These are phyloP conservation scores for Penicillium herquei DNA, from an alignment of 495 filamentous ascomycete genomes.

Conservation along the genomic window DNA sequence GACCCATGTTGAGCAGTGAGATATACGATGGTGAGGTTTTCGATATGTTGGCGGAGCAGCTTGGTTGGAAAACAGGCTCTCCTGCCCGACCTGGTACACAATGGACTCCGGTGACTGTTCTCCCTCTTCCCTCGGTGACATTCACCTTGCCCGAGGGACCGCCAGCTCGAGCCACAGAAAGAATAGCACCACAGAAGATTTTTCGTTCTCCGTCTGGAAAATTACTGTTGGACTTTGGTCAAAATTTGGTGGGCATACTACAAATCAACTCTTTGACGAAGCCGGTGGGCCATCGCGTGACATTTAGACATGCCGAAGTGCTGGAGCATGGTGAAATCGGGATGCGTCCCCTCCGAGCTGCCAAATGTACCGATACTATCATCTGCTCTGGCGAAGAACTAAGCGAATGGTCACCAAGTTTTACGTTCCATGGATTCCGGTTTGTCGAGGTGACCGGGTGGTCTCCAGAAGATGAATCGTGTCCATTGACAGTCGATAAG, in stretches of 20 bases:
- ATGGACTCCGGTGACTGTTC: constrained; percentile 9
- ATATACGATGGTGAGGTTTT: constrained; percentile 54
- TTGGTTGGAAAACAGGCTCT: constrained; percentile 6
- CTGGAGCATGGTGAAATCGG: constrained; percentile 49
- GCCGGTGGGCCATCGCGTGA: constrained; percentile 22
- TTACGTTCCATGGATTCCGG: constrained; percentile 57
- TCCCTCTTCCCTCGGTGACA: constrained; percentile 16
- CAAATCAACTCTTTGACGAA: constrained; percentile 28
- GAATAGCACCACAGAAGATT: constrained; percentile 34
- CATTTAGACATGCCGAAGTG: constrained; percentile 48
- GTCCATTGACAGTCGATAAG: constrained; percentile 18
- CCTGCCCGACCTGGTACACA: neutral
- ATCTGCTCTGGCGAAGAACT: constrained; percentile 19
- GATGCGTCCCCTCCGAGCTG: constrained; percentile 42
- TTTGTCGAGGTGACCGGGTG: constrained; percentile 51
- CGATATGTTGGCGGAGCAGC: constrained; percentile 29
- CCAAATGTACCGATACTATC: constrained; percentile 37
- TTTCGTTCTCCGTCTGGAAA: constrained; percentile 43
- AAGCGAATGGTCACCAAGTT: constrained; percentile 33
- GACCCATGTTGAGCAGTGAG: constrained; percentile 38
- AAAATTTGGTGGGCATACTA: constrained; percentile 50
- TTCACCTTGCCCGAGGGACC: constrained; percentile 38
- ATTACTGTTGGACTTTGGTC: constrained; percentile 47
- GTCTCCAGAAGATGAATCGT: constrained; percentile 17
- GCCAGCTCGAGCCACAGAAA: constrained; percentile 34